phyloP scores from a whole-genome alignment of 2,329 filamentous ascomycete genomes.

The Penicillium digitatum region DNA sequence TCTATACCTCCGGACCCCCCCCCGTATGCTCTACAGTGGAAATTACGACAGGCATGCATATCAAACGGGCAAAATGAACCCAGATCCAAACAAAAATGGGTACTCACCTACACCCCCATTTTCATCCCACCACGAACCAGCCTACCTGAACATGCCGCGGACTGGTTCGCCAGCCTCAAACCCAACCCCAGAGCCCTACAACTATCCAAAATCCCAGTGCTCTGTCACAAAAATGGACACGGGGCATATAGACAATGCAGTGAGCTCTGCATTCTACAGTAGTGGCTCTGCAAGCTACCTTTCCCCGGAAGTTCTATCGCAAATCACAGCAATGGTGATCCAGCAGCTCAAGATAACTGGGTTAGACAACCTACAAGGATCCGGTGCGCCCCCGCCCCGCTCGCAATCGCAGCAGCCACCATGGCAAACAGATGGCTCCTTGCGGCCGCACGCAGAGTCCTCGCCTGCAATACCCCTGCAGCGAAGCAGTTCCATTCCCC shows the following conservation, averaged over 20 bases:
- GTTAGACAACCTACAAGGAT: slow-evolving; percentile 31
- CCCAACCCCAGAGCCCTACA: slow-evolving; percentile 1
- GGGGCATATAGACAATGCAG: slow-evolving; percentile 53
- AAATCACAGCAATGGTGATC: slow-evolving; percentile 57
- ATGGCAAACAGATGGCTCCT: slow-evolving; percentile 19
- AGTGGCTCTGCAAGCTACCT: slow-evolving; percentile 50
- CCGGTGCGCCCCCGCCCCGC: slow-evolving; percentile 23
- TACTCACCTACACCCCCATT: slow-evolving; percentile 31
- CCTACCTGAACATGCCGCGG: slow-evolving; percentile 32
- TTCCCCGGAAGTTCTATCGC: slow-evolving; percentile 58
- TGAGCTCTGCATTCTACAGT: slow-evolving; percentile 54
- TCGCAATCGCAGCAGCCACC: slow-evolving; percentile 24
- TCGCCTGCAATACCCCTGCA: slow-evolving; percentile 14
- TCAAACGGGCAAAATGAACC: slow-evolving; percentile 25
- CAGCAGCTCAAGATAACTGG: slow-evolving; percentile 54
- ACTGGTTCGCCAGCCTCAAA: slow-evolving; percentile 21
- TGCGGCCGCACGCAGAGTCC: slow-evolving; percentile 19
- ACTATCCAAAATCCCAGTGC: slow-evolving; percentile 15
- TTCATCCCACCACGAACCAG: slow-evolving; percentile 30
- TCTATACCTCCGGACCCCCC: not conserved
- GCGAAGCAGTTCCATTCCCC: slow-evolving; percentile 19
- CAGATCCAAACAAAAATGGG: slow-evolving; percentile 23
- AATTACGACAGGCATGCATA: slow-evolving; percentile 35
- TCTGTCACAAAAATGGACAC: slow-evolving; percentile 15
- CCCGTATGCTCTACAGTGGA: slow-evolving; percentile 43